These are phyloP conservation scores for Saksenaea oblongispora DNA, from an alignment of 371 early-diverging fungal species.

Conservation along the genomic window DNA sequence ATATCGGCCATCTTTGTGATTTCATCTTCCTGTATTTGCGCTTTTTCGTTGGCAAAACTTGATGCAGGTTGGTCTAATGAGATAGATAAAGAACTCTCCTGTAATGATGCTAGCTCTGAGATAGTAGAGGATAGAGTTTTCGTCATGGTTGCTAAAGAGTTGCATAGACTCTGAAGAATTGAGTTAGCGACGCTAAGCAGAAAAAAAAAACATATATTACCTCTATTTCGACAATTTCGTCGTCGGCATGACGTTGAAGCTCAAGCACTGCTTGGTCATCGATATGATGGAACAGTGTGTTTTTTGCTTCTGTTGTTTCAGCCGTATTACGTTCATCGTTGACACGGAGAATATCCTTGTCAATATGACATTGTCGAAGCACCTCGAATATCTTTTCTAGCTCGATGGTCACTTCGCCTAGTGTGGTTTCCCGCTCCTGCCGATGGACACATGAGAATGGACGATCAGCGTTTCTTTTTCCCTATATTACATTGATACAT, in stretches of 20 bases:
- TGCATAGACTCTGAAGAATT: slow-evolving; percentile 17
- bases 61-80: slow-evolving; percentile 29
- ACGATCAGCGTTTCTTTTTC: not conserved
- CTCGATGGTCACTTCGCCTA: slow-evolving; percentile 40
- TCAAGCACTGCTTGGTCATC: slow-evolving; percentile 51
- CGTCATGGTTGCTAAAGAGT: slow-evolving; percentile 21
- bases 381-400: slow-evolving; percentile 37
- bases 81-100: slow-evolving; percentile 26
- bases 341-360: slow-evolving; percentile 36
- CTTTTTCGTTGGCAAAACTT: slow-evolving; percentile 29
- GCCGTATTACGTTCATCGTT: slow-evolving; percentile 17
- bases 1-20: slow-evolving; percentile 53
- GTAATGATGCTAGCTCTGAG: slow-evolving; percentile 23
- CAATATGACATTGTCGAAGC: slow-evolving; percentile 33
- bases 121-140: slow-evolving; percentile 28
- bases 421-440: slow-evolving; percentile 38
- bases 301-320: slow-evolving; percentile 1
- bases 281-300: slow-evolving; percentile 46
- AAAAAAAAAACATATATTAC: slow-evolving; percentile 8
- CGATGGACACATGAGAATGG: not conserved
- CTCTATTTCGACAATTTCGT: slow-evolving; percentile 50
- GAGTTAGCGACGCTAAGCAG: not conserved
- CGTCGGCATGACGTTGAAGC: slow-evolving; percentile 44
- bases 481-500: slow-evolving; percentile 30
- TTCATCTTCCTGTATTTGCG: slow-evolving; percentile 39